A percentile compares a stretch with the other conserved stretches of the same genome.
Conservation (phyloP, 352 stramenopile genomes). For the Thalassiosira mediterranea region DNA sequence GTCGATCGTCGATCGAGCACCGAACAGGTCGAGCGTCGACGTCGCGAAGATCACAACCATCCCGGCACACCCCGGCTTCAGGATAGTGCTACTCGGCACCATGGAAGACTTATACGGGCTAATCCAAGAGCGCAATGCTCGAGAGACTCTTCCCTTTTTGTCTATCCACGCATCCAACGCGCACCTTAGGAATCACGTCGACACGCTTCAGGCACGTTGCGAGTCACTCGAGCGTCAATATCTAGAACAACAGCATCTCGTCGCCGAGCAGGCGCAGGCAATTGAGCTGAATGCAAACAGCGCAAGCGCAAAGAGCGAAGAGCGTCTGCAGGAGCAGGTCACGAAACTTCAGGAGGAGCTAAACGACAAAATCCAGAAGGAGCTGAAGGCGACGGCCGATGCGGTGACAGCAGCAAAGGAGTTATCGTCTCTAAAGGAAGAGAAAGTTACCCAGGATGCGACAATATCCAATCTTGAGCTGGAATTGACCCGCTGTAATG, state of each 20-base stretch:
- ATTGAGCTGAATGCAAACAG: conserved; percentile 31
- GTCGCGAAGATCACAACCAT: no score
- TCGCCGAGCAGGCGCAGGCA: conserved; percentile 49
- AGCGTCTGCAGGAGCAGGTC: conserved; percentile 66
- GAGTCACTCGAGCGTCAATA: conserved; percentile 71
- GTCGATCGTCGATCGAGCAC: no score
- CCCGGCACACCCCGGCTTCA: no score
- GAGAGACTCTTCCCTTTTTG: conserved; percentile 76
- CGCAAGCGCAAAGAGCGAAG: conserved; percentile 49
- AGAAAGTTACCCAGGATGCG: conserved; percentile 52
- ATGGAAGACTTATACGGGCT: conserved; percentile 63
- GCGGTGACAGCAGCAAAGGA: conserved; percentile 58
- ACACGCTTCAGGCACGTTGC: conserved; percentile 71
- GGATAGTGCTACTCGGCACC: no score
- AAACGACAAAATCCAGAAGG: conserved; percentile 56
- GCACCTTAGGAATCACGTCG: conserved; percentile 62
- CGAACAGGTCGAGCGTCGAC: no score
- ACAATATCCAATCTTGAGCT: conserved; percentile 63
- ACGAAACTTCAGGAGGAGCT: conserved; percentile 72
- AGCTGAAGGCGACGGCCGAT: conserved; percentile 50
- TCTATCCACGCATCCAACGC: conserved; percentile 71
- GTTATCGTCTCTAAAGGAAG: conserved; percentile 59
- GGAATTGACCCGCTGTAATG: conserved; percentile 54
- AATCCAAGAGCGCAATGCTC: conserved; percentile 67
- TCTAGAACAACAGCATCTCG: conserved; percentile 49